Percentiles rank a stretch among this genome's conserved stretches.
Conservation (phyloP, 2,329 filamentous ascomycete species). For the Beauveria sp. region DNA sequence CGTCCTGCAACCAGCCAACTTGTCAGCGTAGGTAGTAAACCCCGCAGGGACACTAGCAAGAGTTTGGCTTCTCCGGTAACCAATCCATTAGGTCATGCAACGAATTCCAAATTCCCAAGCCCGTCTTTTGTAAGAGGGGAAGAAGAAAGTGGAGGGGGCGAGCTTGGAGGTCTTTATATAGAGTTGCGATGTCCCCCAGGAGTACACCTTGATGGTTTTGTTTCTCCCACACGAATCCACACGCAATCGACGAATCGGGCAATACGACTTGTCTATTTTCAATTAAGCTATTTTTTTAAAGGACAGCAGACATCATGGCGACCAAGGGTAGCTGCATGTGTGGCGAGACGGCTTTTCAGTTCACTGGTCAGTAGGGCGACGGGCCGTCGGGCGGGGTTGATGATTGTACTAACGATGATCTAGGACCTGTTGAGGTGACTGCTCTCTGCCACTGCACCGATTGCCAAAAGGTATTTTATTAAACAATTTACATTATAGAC, state of each 20-base stretch:
- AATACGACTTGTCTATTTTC: background rate
- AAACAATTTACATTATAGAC: too few relatives aligned
- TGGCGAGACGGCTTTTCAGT: conserved; percentile 27
- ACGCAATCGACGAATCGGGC: background rate
- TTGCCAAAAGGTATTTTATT: conserved; percentile 42
- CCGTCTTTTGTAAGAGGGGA: background rate
- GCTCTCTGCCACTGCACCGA: conserved; percentile 47
- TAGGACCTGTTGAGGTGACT: conserved; percentile 27
- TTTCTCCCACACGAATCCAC: background rate
- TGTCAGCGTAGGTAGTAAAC: background rate
- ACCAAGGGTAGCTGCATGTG: conserved; percentile 30
- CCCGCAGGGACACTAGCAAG: background rate
- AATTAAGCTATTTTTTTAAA: background rate
- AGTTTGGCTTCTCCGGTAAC: background rate
- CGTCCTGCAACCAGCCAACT: too few relatives aligned
- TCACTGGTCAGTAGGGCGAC: conserved; percentile 20
- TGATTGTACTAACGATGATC: conserved; percentile 21
- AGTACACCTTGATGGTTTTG: conserved; percentile 3
- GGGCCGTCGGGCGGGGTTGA: background rate
- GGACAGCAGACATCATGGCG: conserved; percentile 5
- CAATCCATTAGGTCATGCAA: background rate
- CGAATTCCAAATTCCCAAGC: background rate
- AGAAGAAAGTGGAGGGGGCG: background rate
- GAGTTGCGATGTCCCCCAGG: background rate
- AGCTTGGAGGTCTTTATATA: background rate